Evolutionary conservation across 805 yeast species (phyloP), one percentile per base, ranked within the genome.

Genomic region (Brettanomyces naardenensis): DNA sequence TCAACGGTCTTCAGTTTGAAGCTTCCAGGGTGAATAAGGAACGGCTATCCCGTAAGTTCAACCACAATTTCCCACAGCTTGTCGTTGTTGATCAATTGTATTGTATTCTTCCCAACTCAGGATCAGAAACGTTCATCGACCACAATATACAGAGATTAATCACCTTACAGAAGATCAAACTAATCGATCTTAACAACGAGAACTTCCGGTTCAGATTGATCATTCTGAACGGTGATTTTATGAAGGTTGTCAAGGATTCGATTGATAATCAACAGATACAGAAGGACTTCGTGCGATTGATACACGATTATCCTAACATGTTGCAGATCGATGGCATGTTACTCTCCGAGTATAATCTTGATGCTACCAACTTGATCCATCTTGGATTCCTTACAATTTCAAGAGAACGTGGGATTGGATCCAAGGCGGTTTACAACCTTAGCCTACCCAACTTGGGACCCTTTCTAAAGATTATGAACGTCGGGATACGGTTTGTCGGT

Each of bases 361-460:
- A 56, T 19, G 30, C 67, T 2, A 47, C 63, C 1, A 22, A 18
- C 1, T 49, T 75, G 35, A 62, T 73, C 0, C 52, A 53, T 19
- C 39, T 53, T 6, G 78, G 78, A 1, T 66, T 61, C 33, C 46
- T 73, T 5, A 66, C 77, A 0, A 28, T 35, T 13, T 35, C 38
- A 13, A 9, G 38, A 9, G 28, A 29, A 14, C 30, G 28, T 13
- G 25, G 27, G 6, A 13, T 18, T 21, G 19, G 14, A 47, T 71
- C 37, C 56, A 67, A 35, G 61, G 64, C 60, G 42, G 62, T 43
- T 19, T 68, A 69, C 41, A 54, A 67, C 17, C 45, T 75, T 3
- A 56, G 75, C 6, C 60, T 66, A 19, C 80, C 80, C 0, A 65
- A 68, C 33, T 59, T 74, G 40, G 81, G 81, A 0, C 64, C 69